phyloP scores from a whole-genome alignment of 345 rosid genomes.

The Adansonia digitata region DNA sequence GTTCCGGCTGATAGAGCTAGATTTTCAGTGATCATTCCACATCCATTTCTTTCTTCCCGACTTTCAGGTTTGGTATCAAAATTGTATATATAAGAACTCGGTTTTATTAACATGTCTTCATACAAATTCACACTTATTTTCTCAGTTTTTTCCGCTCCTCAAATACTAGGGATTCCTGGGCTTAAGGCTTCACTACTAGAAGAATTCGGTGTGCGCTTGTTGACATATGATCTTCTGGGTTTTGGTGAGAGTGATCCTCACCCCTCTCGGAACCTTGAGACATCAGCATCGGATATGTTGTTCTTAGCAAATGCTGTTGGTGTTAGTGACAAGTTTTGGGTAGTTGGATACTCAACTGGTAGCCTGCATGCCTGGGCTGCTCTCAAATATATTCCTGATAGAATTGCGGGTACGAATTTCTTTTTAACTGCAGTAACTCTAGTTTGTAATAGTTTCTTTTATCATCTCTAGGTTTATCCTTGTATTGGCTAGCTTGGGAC shows the following conservation, averaged over 20 bases:
- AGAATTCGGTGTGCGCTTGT: conserved; percentile 59
- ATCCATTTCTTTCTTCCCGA: conserved; percentile 63
- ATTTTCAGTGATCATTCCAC: conserved; percentile 52
- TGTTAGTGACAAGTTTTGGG: conserved; percentile 56
- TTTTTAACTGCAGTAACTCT: neutral
- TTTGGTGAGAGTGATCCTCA: conserved; percentile 80
- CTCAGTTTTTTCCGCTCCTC: neutral
- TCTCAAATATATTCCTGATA: conserved; percentile 56
- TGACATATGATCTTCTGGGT: conserved; percentile 76
- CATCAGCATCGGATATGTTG: conserved; percentile 57
- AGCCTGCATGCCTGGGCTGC: conserved; percentile 73
- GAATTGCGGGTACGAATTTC: conserved; percentile 45
- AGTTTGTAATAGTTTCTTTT: neutral
- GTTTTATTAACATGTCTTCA: neutral
- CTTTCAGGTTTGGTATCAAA: conserved; percentile 46
- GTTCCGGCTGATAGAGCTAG: conserved; percentile 51
- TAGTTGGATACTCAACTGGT: conserved; percentile 61
- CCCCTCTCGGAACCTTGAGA: conserved; percentile 49
- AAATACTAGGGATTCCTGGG: conserved; percentile 54
- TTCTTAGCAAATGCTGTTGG: conserved; percentile 46
- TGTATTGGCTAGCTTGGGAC: neutral
- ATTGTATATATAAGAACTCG: neutral
- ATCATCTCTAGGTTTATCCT: neutral
- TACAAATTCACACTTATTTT: conserved; percentile 5
- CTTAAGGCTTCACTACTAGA: conserved; percentile 51